Base-by-base conservation (phyloP, 768 basidiomycete species). In the Podaxis carcinomalis region DNA sequence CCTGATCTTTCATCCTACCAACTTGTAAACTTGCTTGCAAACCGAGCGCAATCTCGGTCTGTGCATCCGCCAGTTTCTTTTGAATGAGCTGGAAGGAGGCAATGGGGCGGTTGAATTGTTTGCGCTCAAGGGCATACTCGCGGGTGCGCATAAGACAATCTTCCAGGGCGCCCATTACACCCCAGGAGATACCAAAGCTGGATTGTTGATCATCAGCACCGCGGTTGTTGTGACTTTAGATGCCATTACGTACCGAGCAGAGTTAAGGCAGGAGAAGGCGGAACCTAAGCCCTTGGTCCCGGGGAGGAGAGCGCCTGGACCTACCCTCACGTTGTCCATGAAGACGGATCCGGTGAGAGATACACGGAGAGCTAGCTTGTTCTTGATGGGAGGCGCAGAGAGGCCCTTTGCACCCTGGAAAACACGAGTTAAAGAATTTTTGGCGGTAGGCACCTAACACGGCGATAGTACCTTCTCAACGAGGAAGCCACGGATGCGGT, bases 61-160 rank as follows among this genome's bases (percentile, higher is more conserved):
- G 89, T 11, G 96, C 95, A 65, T 98, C 95, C 2, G 90, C 94
- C 14, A 98, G 82, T 74, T 98, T 98, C 84, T 96, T 96, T 73
- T 98, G 95, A 16, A 98, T 82, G n/a, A 98, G 87, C 73, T 98
- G 96, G 85, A 96, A 98, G 4, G 90, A 90, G 1, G 93, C 95
- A 2, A 98, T 79, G 0, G 95, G 94, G 39, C 89, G 86, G 23
- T 85, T 80, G 77, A 98, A 98, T 73, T 98, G 96, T 51, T 88
- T 83, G 14, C 95, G 83, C 69, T 97, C 92, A 36, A 97, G 83
- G 9, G 93, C 90, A 70, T 98, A 98, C 10, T 80, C 80, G 21
- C 91, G 84, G 0, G 95, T 84, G 42, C 84, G 84, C 36, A 80
- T 70, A 44, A 98, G 80, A 69, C 93, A 97, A 67, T 97, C 93